Conservation (phyloP, 495 filamentous ascomycete species). For the Bathelium albidoporum region DNA sequence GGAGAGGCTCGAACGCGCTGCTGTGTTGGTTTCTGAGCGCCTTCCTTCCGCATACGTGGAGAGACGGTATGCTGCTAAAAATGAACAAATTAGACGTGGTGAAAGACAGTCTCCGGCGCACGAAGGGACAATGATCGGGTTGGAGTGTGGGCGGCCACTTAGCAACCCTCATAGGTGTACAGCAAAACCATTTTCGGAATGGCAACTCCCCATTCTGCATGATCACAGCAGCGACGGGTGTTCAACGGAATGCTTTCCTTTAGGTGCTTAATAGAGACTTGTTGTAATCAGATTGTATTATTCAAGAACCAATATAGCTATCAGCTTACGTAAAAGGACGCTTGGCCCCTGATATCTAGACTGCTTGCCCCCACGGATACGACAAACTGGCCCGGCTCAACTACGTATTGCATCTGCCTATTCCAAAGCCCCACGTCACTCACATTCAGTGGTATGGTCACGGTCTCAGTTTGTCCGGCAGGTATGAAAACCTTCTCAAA, state of each 20-base stretch:
- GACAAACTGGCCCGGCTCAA: slow-evolving; percentile 56
- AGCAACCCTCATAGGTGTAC: too few species aligned
- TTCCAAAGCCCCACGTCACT: slow-evolving; percentile 25
- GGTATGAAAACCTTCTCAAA: slow-evolving; percentile 69
- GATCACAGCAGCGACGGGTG: too few species aligned
- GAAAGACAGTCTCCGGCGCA: not conserved
- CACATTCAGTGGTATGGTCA: slow-evolving; percentile 51
- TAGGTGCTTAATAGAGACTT: too few species aligned
- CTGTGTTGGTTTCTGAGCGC: slow-evolving; percentile 16
- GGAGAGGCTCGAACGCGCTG: slow-evolving; percentile 25
- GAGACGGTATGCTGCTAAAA: slow-evolving; percentile 27
- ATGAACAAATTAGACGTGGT: slow-evolving; percentile 28
- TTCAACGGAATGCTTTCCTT: too few species aligned
- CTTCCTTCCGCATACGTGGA: slow-evolving; percentile 24
- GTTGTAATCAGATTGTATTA: too few species aligned
- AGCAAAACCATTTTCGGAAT: too few species aligned
- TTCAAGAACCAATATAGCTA: not conserved
- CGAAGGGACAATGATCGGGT: not conserved
- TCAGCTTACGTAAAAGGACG: slow-evolving; percentile 32
- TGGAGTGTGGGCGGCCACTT: too few species aligned
- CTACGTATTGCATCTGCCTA: slow-evolving; percentile 31
- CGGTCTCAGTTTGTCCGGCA: slow-evolving; percentile 56
- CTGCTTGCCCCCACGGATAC: slow-evolving; percentile 49
- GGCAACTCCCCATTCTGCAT: too few species aligned
- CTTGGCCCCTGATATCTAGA: slow-evolving; percentile 44